Percentiles rank a stretch among this genome's conserved stretches.
phyloP scores from a whole-genome alignment of 2,329 filamentous ascomycete genomes.

The Aspergillus sergii region DNA sequence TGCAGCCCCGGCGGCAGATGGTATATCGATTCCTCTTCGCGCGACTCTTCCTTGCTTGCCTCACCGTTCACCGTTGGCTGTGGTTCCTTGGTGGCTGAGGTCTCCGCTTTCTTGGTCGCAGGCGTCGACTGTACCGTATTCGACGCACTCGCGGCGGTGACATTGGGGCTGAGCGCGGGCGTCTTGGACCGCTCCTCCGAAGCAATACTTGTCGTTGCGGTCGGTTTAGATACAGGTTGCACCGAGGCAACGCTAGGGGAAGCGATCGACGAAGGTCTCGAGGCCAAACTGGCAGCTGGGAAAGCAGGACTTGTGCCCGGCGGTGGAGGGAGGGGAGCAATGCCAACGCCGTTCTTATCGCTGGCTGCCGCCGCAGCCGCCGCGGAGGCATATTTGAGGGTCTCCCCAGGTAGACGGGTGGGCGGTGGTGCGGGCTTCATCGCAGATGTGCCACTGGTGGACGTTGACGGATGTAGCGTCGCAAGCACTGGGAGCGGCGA shows the following conservation, averaged over 20 bases:
- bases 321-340: conserved; percentile 89
- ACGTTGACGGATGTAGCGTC: conserved; percentile 71
- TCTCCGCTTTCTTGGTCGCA: conserved; percentile 50
- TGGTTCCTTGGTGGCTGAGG: conserved; percentile 41
- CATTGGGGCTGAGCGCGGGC: conserved; percentile 51
- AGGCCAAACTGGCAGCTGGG: conserved; percentile 52
- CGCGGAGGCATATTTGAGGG: conserved; percentile 94
- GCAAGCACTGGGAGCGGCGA: conserved; percentile 91
- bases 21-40: conserved; percentile 79
- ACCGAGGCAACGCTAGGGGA: conserved; percentile 57
- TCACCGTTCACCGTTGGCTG: conserved; percentile 51
- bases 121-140: conserved; percentile 50
- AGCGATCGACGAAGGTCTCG: conserved; percentile 59
- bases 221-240: conserved; percentile 48
- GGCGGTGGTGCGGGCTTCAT: conserved; percentile 96
- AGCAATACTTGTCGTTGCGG: conserved; percentile 40
- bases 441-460: conserved; percentile 52
- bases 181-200: conserved; percentile 56
- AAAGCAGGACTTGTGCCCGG: conserved; percentile 63
- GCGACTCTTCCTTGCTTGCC: conserved; percentile 47
- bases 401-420: conserved; percentile 81
- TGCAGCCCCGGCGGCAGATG: conserved; percentile 86
- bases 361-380: conserved; percentile 90
- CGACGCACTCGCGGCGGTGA: conserved; percentile 43
- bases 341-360: conserved; percentile 86